Percentiles rank a stretch among this genome's conserved stretches.
phyloP scores from a whole-genome alignment of 1,139 yeast species.

The Debaryomyces udenii region DNA sequence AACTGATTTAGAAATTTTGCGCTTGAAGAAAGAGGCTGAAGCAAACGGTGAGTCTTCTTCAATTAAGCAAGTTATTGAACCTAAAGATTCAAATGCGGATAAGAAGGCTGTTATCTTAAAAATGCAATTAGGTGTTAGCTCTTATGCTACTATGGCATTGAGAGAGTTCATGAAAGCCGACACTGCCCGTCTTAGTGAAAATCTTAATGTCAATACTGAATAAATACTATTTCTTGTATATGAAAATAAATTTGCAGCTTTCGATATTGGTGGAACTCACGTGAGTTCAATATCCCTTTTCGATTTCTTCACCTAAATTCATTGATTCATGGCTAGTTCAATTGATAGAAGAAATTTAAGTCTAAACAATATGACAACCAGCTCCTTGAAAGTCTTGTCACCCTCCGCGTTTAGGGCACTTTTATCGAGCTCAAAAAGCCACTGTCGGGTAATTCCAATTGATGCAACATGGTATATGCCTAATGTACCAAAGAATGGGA shows the following conservation, averaged over 20 bases:
- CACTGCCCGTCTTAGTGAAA: slow-evolving; percentile 57
- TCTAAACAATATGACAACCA: too few relatives aligned
- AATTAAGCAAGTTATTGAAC: slow-evolving; percentile 38
- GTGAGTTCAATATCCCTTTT: too few relatives aligned
- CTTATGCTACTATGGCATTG: slow-evolving; percentile 97
- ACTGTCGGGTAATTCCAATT: slow-evolving; percentile 58
- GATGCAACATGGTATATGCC: slow-evolving; percentile 97
- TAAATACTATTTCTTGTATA: slow-evolving; percentile 2
- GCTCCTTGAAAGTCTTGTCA: slow-evolving; percentile 18
- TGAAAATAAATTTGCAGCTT: slow-evolving; percentile 3
- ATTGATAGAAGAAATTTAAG: too few relatives aligned
- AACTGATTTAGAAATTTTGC: slow-evolving; percentile 77
- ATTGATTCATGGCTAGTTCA: too few relatives aligned
- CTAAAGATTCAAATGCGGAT: slow-evolving; percentile 40
- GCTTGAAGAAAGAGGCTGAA: slow-evolving; percentile 38
- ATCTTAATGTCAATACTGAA: slow-evolving; percentile 16
- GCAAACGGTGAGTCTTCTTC: slow-evolving; percentile 23
- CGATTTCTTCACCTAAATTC: too few relatives aligned
- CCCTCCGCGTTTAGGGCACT: slow-evolving; percentile 27
- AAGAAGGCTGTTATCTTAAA: slow-evolving; percentile 73
- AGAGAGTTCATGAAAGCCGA: slow-evolving; percentile 88
- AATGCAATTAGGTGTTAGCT: slow-evolving; percentile 80
- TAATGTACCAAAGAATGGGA: slow-evolving; percentile 61
- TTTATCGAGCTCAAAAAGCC: slow-evolving; percentile 18
- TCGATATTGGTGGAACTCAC: background rate